Conservation (phyloP, 768 basidiomycete species). For the Tricholoma saponaceum region DNA sequence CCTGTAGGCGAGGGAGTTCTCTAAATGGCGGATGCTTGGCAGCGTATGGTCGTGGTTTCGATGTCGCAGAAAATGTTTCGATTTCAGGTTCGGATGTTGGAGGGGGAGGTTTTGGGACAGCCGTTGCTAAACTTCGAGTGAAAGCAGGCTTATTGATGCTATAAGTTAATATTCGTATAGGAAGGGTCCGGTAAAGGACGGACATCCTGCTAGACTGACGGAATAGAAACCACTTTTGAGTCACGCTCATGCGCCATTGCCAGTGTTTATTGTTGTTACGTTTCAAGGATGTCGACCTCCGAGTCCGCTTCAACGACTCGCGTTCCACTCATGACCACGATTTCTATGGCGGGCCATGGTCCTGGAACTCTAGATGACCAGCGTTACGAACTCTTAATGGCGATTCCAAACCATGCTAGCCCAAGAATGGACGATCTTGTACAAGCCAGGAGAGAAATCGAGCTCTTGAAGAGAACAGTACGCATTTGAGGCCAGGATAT, state of each 20-base stretch:
- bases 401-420: background rate
- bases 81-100: conserved; percentile 15
- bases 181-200: background rate
- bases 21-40: conserved; percentile 23
- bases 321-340: background rate
- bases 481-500: conserved; percentile 2
- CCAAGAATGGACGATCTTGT: background rate
- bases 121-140: background rate
- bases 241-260: background rate
- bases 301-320: background rate
- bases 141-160: background rate
- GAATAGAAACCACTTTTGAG: background rate
- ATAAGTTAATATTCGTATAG: background rate
- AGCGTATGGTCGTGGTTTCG: conserved; percentile 35
- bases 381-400: background rate
- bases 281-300: background rate
- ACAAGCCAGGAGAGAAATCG: conserved; percentile 13
- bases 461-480: conserved; percentile 15
- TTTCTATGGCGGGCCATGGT: background rate
- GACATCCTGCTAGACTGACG: background rate
- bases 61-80: conserved; percentile 26
- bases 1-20: conserved; percentile 35
- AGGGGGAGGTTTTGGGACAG: conserved; percentile 12
- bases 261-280: background rate
- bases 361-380: background rate